Base-by-base conservation (phyloP, 1,284 basidiomycete species). In the Irpex sp. region DNA sequence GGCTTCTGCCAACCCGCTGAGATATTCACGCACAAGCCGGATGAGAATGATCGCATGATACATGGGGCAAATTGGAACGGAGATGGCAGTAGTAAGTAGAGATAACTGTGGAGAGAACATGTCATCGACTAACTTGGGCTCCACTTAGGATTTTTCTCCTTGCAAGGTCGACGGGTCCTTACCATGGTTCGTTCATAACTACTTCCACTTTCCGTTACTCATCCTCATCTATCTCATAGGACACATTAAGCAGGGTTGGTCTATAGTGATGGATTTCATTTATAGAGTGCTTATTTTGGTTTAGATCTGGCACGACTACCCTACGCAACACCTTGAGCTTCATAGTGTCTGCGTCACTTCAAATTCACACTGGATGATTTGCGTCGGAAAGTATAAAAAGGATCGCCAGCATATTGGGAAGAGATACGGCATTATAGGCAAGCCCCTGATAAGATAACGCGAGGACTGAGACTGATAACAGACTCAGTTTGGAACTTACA, bases 401-500 rank as follows among this genome's bases (percentile, higher is more conserved):
- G 55, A 57, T 49, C 26, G 47, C 11, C 38, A 37, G 15, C 48
- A 56, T 37, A 63, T 63, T 17, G 49, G 49, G 6, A 11, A 54
- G 5, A 8, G 26, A n/a, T 34, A 57, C 31, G 55, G 31, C n/a
- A 36, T 60, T 21, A 49, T 52, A 9, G 13, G 26, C 7, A 11
- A 60, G 38, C 15, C n/a, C n/a, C n/a, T n/a, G n/a, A n/a, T n/a
- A n/a, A n/a, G n/a, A n/a, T n/a, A n/a, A n/a, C n/a, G n/a, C n/a
- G n/a, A n/a, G n/a, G n/a, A n/a, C n/a, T n/a, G n/a, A n/a, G n/a
- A n/a, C n/a, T 26, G 3, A 26, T 26, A 26, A 2, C 21, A 26
- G 21, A 26, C 21, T n/a, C 17, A 63, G 62, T 63, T 21, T 63
- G 59, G 37, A 52, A 63, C 34, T 44, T 63, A 13, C 40, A 13